Base-by-base conservation (phyloP, 2,329 filamentous ascomycete species). In the Paramyrothecium sp. region DNA sequence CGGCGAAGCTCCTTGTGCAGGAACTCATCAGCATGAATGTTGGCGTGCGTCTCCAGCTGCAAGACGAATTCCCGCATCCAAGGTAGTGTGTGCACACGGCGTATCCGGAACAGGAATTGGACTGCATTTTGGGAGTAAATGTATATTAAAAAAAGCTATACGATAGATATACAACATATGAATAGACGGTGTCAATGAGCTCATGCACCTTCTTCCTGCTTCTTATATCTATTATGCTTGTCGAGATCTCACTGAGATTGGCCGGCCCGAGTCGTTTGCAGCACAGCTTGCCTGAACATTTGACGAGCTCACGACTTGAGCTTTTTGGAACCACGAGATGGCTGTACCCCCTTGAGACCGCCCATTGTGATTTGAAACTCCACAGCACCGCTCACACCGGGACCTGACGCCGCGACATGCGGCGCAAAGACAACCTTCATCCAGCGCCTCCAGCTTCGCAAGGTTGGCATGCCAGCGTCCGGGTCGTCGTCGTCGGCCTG, bases 1-100 rank as follows among this genome's bases (percentile, higher is more conserved):
- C 95, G 19, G 95, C 95, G 1, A 98, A 99, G 82, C 77, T 99
- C 70, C 78, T 99, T 56, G 91, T 98, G 52, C 95, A 99, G 78
- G 95, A 99, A 77, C 76, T 99, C 68, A 89, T 96, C 69, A 96
- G 92, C 73, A 99, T 99, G 95, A 99, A 99, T 73, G 92, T 99
- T n/a, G 90, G 93, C 60, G 94, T 96, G 58, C 83, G 90, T 57
- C 79, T 99, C 75, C 91, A 94, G 78, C 77, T 99, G 63, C 92
- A 92, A 67, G 95, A 99, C 71, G 92, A 98, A 76, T 99, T 99
- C 73, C 92, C 92, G 17, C 83, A 87, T 65, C 83, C 83, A 22
- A 74, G 71, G 58, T 75, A 66, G 66, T 26, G 57, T 51, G n/a
- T 33, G 51, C 50, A 48, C 51, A 57, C 38, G 19, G 47, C 33